Percentiles rank a stretch among this genome's conserved stretches.
These are phyloP conservation scores for Neonectria neomacrospora DNA, from an alignment of 2,329 filamentous ascomycete species.

Conservation along the genomic window DNA sequence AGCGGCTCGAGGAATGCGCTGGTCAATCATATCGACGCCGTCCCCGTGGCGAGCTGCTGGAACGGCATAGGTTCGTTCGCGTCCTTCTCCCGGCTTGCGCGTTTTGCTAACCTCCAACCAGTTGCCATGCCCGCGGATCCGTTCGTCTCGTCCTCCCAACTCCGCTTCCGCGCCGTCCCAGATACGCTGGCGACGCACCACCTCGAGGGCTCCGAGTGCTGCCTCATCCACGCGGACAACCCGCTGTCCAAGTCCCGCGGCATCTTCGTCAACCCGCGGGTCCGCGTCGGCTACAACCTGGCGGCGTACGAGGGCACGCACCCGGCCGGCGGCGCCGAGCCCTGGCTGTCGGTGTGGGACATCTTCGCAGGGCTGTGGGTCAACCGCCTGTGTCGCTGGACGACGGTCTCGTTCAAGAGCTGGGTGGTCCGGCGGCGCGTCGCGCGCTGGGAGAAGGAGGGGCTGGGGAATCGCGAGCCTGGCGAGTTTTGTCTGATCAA, in stretches of 20 bases:
- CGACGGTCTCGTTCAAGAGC: conserved; percentile 42
- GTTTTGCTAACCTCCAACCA: conserved; percentile 30
- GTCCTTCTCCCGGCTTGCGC: conserved; percentile 5
- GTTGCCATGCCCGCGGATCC: conserved; percentile 65
- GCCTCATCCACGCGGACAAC: conserved; percentile 80
- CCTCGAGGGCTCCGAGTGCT: conserved; percentile 83
- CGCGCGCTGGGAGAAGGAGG: conserved; percentile 52
- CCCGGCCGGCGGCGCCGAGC: conserved; percentile 40
- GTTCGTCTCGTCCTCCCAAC: conserved; percentile 58
- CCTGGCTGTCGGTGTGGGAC: conserved; percentile 61
- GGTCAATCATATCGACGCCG: conserved; percentile 58
- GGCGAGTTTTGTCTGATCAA: conserved; percentile 67
- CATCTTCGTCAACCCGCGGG: conserved; percentile 75
- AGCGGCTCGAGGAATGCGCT: conserved; percentile 63
- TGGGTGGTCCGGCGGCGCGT: conserved; percentile 53
- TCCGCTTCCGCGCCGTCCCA: conserved; percentile 72
- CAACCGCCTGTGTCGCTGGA: conserved; percentile 64
- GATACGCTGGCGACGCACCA: conserved; percentile 71
- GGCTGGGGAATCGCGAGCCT: conserved; percentile 52
- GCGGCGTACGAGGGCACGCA: conserved; percentile 64
- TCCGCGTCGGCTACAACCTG: conserved; percentile 72
- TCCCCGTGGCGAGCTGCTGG: conserved; percentile 59
- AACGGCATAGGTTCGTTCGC: conserved; percentile 54
- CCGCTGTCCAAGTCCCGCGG: conserved; percentile 62
- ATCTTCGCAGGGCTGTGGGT: conserved; percentile 67